Evolutionary conservation across 2,329 filamentous ascomycete genomes (phyloP).

Genomic region (Myrmaecium sp.): DNA sequence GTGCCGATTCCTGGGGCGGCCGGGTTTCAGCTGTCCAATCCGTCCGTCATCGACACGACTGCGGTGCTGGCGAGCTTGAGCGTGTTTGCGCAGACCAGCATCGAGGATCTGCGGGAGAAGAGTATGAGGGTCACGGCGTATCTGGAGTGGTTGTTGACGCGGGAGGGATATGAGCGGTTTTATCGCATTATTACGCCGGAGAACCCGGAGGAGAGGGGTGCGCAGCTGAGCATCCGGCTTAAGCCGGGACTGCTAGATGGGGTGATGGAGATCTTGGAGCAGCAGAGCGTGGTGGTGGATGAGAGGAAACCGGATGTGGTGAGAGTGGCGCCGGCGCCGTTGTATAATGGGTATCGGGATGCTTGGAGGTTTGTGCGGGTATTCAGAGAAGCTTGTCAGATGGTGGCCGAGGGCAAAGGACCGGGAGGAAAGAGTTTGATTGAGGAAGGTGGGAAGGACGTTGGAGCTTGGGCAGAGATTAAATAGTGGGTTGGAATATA

Average conservation of each 20-base stretch:
- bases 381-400: conserved; percentile 4
- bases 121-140: conserved; percentile 61
- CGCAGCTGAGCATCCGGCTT: conserved; percentile 62
- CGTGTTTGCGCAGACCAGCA: conserved; percentile 55
- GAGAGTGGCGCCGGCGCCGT: conserved; percentile 62
- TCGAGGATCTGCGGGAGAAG: conserved; percentile 52
- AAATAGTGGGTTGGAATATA: neutral
- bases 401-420: conserved; percentile 1
- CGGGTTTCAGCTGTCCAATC: conserved; percentile 77
- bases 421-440: neutral
- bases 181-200: conserved; percentile 51
- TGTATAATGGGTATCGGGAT: conserved; percentile 71
- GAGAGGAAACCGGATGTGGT: conserved; percentile 77
- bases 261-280: conserved; percentile 46
- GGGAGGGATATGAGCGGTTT: conserved; percentile 10
- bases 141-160: conserved; percentile 47
- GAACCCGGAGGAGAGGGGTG: conserved; percentile 51
- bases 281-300: conserved; percentile 58
- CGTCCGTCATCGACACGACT: conserved; percentile 60
- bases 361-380: conserved; percentile 38
- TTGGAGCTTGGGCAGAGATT: neutral
- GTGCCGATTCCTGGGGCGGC: conserved; percentile 59
- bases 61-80: conserved; percentile 56
- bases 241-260: conserved; percentile 51
- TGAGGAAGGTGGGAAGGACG: neutral